Conservation (phyloP, 2,329 filamentous ascomycete genomes). For the Samsoniella hepiali region DNA sequence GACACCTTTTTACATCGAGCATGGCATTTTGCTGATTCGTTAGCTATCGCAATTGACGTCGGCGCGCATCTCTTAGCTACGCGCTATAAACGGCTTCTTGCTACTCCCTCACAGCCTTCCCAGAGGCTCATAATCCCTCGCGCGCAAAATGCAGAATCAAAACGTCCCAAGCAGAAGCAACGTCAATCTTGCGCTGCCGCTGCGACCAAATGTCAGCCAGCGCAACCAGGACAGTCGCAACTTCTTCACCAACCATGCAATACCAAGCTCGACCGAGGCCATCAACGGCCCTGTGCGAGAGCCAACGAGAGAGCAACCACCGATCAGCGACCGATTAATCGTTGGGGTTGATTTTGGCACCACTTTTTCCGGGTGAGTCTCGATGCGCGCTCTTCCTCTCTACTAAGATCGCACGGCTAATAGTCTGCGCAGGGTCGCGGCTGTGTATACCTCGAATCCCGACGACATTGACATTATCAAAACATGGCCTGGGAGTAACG, state of each 20-base stretch:
- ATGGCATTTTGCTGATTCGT: background rate
- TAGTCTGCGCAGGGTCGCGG: slow-evolving; percentile 51
- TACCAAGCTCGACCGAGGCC: slow-evolving; percentile 57
- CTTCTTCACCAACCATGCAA: slow-evolving; percentile 54
- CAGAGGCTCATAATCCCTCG: background rate
- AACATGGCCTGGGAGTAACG: slow-evolving; percentile 78
- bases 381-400: background rate
- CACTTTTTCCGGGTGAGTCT: slow-evolving; percentile 71
- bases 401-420: slow-evolving; percentile 4
- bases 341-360: slow-evolving; percentile 82
- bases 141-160: slow-evolving; percentile 15
- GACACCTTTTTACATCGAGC: background rate
- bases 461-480: slow-evolving; percentile 83
- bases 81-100: background rate
- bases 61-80: background rate
- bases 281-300: slow-evolving; percentile 61
- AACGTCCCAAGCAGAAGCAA: slow-evolving; percentile 15
- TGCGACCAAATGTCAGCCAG: slow-evolving; percentile 45
- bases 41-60: background rate
- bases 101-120: background rate
- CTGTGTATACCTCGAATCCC: slow-evolving; percentile 70
- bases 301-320: slow-evolving; percentile 48
- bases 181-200: slow-evolving; percentile 52
- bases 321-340: slow-evolving; percentile 62
- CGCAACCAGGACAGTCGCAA: slow-evolving; percentile 55